Evolutionary conservation across 345 rosid genomes (phyloP).

Genomic region (Eucalyptus guilfoylei): DNA sequence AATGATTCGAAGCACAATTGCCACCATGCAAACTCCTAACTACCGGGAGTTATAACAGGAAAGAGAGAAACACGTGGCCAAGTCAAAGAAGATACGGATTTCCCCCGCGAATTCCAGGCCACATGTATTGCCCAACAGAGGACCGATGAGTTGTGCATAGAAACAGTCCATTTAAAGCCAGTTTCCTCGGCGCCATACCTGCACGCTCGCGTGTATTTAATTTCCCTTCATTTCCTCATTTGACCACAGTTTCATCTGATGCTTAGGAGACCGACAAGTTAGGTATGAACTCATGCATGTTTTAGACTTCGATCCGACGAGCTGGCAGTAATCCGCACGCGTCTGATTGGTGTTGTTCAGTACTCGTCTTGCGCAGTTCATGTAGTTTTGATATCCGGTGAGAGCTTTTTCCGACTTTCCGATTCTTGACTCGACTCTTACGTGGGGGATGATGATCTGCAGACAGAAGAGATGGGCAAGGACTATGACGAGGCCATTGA

Average conservation of each 20-base stretch:
- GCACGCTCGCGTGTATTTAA: background rate
- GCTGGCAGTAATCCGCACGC: background rate
- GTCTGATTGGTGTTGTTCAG: background rate
- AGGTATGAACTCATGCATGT: background rate
- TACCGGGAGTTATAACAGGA: background rate
- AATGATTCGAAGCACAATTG: background rate
- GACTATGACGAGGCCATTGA: conserved; percentile 72
- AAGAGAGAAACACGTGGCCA: background rate
- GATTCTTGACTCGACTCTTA: background rate
- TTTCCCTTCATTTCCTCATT: background rate
- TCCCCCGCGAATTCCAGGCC: background rate
- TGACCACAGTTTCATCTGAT: background rate
- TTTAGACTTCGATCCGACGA: background rate
- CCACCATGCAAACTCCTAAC: background rate
- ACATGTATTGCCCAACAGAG: background rate
- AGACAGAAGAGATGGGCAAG: conserved; percentile 62
- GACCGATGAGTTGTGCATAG: background rate
- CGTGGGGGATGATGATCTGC: background rate
- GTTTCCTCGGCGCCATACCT: background rate
- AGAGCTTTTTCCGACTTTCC: background rate
- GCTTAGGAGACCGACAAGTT: background rate
- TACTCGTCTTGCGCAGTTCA: background rate
- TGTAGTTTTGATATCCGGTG: background rate
- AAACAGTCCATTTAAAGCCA: background rate
- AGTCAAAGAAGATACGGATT: background rate